Percentiles rank a stretch among this genome's conserved stretches.
Conservation (phyloP, 495 filamentous ascomycete genomes). For the Gamarada debralockiae region DNA sequence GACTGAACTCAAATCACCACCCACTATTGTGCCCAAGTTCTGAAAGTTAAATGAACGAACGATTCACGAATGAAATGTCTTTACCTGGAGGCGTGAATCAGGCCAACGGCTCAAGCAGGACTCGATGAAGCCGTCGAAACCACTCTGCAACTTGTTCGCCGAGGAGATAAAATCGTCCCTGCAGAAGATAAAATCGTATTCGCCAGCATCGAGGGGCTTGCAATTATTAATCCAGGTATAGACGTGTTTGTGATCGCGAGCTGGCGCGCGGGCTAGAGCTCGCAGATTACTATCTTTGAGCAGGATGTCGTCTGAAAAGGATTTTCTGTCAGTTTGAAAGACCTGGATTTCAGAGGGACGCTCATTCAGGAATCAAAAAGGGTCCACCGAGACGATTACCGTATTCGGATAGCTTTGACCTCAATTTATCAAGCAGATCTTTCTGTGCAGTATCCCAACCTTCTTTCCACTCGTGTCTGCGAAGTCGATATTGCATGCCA, state of each 20-base stretch:
- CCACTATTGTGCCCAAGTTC: too few species aligned
- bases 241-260: not conserved
- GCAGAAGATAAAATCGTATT: constrained; percentile 6
- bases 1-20: too few species aligned
- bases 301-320: not conserved
- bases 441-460: constrained; percentile 2
- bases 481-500: not conserved
- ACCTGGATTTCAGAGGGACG: too few species aligned
- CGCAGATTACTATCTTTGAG: not conserved
- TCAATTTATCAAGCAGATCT: not conserved
- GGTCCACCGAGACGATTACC: not conserved
- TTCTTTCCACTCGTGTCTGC: not conserved
- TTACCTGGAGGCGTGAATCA: not conserved
- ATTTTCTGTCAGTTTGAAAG: too few species aligned
- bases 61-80: not conserved
- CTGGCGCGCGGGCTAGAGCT: not conserved
- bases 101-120: not conserved
- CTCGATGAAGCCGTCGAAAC: not conserved
- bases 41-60: too few species aligned
- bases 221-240: constrained; percentile 2
- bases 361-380: too few species aligned
- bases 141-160: not conserved
- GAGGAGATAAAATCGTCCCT: constrained; percentile 5
- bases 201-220: constrained; percentile 1
- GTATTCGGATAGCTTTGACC: constrained; percentile 1